These are phyloP conservation scores for Aspergillus pseudonomiae DNA, from an alignment of 2,329 filamentous ascomycete species.

Conservation along the genomic window DNA sequence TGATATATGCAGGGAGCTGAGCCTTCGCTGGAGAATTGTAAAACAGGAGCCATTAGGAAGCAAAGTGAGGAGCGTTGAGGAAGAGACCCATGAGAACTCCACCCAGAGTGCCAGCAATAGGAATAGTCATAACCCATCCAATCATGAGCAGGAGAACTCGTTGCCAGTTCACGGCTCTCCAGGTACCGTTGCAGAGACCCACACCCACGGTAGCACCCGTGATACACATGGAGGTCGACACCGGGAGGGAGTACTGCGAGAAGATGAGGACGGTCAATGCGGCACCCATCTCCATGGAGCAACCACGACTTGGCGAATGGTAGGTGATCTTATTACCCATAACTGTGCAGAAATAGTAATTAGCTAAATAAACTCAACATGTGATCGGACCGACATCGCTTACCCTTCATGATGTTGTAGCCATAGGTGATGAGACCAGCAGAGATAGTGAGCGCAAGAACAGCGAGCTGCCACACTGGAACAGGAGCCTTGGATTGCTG, in stretches of 20 bases:
- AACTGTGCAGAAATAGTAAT: constrained; percentile 49
- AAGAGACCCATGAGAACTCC: constrained; percentile 57
- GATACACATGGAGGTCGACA: constrained; percentile 79
- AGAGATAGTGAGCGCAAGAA: constrained; percentile 66
- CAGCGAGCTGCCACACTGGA: constrained; percentile 75
- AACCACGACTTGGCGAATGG: constrained; percentile 62
- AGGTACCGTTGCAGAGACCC: constrained; percentile 72
- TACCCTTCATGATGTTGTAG: constrained; percentile 83
- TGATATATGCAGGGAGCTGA: neutral
- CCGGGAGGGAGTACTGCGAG: constrained; percentile 73
- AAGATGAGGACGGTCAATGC: constrained; percentile 76
- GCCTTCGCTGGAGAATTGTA: neutral
- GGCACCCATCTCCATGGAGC: constrained; percentile 78
- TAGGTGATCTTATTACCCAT: constrained; percentile 83
- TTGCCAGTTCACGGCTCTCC: constrained; percentile 76
- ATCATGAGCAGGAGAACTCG: constrained; percentile 68
- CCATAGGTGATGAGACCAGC: constrained; percentile 73
- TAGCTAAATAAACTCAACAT: constrained; percentile 12
- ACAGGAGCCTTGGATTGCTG: constrained; percentile 66
- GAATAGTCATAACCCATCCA: constrained; percentile 69
- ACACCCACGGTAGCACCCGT: constrained; percentile 78
- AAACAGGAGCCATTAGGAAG: neutral
- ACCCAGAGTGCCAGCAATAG: constrained; percentile 61
- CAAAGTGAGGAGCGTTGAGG: constrained; percentile 63
- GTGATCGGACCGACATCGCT: constrained; percentile 25